Evolutionary conservation across 495 filamentous ascomycete species (phyloP).

Genomic region (Penicillium arizonense): DNA sequence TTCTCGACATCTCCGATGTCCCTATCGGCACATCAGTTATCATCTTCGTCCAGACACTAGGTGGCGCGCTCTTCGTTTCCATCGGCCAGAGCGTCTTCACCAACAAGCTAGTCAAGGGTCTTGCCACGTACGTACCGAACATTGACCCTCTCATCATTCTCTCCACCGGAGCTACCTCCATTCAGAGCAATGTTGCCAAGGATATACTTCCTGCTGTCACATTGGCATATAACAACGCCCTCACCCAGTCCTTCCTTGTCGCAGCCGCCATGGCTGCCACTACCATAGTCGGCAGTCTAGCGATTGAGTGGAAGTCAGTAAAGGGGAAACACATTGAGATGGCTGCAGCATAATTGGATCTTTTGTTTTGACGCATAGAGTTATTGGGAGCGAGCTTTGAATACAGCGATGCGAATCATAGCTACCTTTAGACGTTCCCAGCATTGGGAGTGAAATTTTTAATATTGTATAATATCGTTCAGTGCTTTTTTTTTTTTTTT

Average conservation of each 20-base stretch:
- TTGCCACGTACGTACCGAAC: constrained; percentile 38
- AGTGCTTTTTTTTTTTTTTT: no score
- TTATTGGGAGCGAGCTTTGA: no score
- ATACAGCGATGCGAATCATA: no score
- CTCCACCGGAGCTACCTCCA: constrained; percentile 46
- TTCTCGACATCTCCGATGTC: constrained; percentile 20
- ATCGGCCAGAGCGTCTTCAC: constrained; percentile 65
- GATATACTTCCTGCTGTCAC: background rate
- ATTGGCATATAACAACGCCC: background rate
- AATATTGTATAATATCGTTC: no score
- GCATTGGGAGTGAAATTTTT: no score
- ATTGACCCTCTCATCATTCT: constrained; percentile 50
- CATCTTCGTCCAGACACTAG: constrained; percentile 69
- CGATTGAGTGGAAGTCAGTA: no score
- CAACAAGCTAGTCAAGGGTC: constrained; percentile 52
- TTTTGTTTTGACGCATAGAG: no score
- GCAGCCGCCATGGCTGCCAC: constrained; percentile 17
- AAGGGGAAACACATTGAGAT: no score
- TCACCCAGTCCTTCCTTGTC: constrained; percentile 27
- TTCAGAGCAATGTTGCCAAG: background rate
- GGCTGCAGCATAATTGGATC: no score
- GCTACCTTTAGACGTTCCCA: no score
- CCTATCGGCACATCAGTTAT: constrained; percentile 48
- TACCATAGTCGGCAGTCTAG: no score
- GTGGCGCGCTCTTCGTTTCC: constrained; percentile 64